These are phyloP conservation scores for Plasmodium malariae DNA, from an alignment of 169 alveolate species.

Conservation along the genomic window DNA sequence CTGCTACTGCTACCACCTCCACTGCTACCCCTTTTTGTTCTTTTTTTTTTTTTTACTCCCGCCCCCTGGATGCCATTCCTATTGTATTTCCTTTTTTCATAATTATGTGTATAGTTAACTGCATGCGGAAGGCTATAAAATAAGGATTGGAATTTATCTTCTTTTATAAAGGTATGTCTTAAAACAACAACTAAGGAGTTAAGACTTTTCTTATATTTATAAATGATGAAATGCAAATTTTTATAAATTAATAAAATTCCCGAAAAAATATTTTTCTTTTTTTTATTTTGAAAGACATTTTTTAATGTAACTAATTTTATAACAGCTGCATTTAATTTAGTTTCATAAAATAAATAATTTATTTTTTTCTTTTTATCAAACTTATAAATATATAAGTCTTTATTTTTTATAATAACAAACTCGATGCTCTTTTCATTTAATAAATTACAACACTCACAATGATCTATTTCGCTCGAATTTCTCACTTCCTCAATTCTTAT, in stretches of 20 bases:
- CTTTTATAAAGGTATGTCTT: slow-evolving; percentile 23
- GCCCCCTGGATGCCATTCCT: not conserved
- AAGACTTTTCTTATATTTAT: slow-evolving; percentile 14
- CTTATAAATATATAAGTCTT: slow-evolving; percentile 36
- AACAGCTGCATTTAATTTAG: slow-evolving; percentile 47
- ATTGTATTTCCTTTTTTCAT: not conserved
- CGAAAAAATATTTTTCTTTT: slow-evolving; percentile 12
- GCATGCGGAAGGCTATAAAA: slow-evolving; percentile 26
- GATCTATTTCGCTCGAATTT: slow-evolving; percentile 48
- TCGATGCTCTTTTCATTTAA: slow-evolving; percentile 38
- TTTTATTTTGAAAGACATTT: slow-evolving; percentile 13
- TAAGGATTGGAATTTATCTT: slow-evolving; percentile 6
- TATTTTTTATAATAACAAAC: slow-evolving; percentile 27
- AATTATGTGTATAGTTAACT: slow-evolving; percentile 23
- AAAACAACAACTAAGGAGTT: slow-evolving; percentile 33
- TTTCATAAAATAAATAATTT: slow-evolving; percentile 22
- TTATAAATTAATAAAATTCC: slow-evolving; percentile 49
- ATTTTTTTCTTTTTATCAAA: slow-evolving; percentile 6
- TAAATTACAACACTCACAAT: slow-evolving; percentile 36
- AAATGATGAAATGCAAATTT: slow-evolving; percentile 33
- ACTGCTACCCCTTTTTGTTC: not conserved
- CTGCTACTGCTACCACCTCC: too few relatives aligned
- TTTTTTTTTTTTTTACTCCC: slow-evolving; percentile 1
- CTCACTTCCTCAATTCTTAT: slow-evolving; percentile 20
- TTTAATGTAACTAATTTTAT: slow-evolving; percentile 23